Percentiles rank a stretch among this genome's conserved stretches.
These are phyloP conservation scores for Apiospora saccharicola DNA, from an alignment of 2,329 filamentous ascomycete genomes.

Conservation along the genomic window DNA sequence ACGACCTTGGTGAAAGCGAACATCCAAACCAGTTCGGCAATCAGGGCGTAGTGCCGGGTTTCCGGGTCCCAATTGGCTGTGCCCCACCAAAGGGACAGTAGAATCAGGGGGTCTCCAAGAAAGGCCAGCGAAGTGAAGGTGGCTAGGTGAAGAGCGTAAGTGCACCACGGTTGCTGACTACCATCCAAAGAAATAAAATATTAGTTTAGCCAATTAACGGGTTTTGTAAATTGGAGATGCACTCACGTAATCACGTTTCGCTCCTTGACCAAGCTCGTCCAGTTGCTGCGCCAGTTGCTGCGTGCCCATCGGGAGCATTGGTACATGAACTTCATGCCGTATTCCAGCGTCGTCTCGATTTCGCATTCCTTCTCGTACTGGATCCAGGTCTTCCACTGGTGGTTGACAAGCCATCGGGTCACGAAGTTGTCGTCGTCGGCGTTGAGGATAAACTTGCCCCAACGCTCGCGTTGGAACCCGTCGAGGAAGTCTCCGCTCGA, in stretches of 20 bases:
- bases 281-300: slow-evolving; percentile 97
- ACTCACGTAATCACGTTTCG: slow-evolving; percentile 87
- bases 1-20: slow-evolving; percentile 86
- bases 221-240: neutral
- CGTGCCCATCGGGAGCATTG: slow-evolving; percentile 95
- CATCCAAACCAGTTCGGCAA: slow-evolving; percentile 74
- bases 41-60: slow-evolving; percentile 63
- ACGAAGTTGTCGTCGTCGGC: slow-evolving; percentile 99
- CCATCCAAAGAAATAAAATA: slow-evolving; percentile 23
- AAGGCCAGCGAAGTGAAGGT: slow-evolving; percentile 91
- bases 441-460: slow-evolving; percentile 88
- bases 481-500: slow-evolving; percentile 85
- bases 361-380: slow-evolving; percentile 93
- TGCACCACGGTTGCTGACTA: slow-evolving; percentile 91
- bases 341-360: slow-evolving; percentile 91
- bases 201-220: slow-evolving; percentile 16
- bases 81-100: slow-evolving; percentile 73
- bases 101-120: slow-evolving; percentile 75
- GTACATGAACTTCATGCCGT: slow-evolving; percentile 86
- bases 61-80: slow-evolving; percentile 66
- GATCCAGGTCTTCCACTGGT: slow-evolving; percentile 93
- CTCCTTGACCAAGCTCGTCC: slow-evolving; percentile 87
- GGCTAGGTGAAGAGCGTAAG: slow-evolving; percentile 90
- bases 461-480: slow-evolving; percentile 90
- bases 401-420: slow-evolving; percentile 91